phyloP scores from a whole-genome alignment of 805 yeast species.

The Suhomyces kilbournensis region DNA sequence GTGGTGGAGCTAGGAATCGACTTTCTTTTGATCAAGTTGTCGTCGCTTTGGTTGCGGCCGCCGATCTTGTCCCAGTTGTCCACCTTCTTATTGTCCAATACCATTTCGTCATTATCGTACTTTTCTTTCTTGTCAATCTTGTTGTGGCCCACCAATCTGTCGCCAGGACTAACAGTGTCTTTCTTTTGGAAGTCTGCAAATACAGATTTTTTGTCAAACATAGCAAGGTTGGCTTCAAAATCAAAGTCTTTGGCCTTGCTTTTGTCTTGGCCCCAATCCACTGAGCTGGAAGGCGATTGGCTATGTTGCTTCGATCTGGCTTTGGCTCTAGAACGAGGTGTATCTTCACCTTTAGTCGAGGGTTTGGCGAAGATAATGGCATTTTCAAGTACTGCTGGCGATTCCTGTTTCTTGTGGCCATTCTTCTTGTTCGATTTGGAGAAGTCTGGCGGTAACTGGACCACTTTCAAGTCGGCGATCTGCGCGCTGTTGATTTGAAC shows the following conservation, averaged over 20 bases:
- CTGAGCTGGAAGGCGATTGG: constrained; percentile 13
- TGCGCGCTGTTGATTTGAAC: constrained; percentile 29
- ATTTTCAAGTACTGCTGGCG: constrained; percentile 21
- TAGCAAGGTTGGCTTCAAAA: constrained; percentile 74
- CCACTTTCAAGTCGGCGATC: constrained; percentile 55
- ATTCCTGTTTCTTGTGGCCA: constrained; percentile 9
- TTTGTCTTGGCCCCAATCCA: constrained; percentile 46
- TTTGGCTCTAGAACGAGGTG: constrained; percentile 3
- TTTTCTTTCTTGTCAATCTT: constrained; percentile 49
- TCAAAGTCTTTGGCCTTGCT: constrained; percentile 67
- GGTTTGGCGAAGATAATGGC: constrained; percentile 25
- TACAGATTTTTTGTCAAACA: constrained; percentile 77
- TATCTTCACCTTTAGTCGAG: constrained; percentile 3
- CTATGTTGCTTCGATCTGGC: constrained; percentile 3
- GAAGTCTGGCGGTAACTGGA: constrained; percentile 47
- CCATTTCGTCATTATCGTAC: constrained; percentile 72
- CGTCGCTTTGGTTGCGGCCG: constrained; percentile 1
- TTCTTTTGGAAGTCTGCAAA: constrained; percentile 69
- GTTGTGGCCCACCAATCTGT: constrained; percentile 75
- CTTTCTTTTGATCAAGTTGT: constrained; percentile 6
- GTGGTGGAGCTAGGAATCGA: constrained; percentile 6
- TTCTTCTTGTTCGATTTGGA: constrained; percentile 11
- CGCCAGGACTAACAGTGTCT: constrained; percentile 58
- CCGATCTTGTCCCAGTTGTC: constrained; percentile 58
- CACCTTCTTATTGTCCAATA: constrained; percentile 40